Base-by-base conservation (phyloP, 192 early-diverging fungal species). In the Geosiphon pyriformis region DNA sequence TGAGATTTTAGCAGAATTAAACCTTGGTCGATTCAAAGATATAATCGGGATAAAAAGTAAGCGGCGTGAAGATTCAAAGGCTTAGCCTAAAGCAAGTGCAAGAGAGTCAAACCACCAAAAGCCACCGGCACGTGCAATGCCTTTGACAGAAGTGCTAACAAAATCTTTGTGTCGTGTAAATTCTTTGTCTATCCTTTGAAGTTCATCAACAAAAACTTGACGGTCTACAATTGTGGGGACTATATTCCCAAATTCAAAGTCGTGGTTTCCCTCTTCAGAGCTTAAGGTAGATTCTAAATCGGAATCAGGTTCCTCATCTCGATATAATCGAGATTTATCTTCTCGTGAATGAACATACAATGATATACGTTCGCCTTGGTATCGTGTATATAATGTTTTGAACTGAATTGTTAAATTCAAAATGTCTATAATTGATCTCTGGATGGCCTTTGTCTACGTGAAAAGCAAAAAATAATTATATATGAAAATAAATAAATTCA, bases 101-200 rank as follows among this genome's bases (percentile, higher is more conserved):
- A 64, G 37, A 22, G 61, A 42, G 51, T 64, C 61, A 51, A 64
- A 64, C 61, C 61, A 64, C 61, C 61, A 64, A 51, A 64, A 64
- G n/a, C 64, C 64, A 34, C 64, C 34, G 25, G 42, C 52, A 51
- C 52, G 23, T 34, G 32, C 64, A 42, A 66, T 66, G 17, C 4
- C 32, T 20, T 55, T 30, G n/a, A 66, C 52, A 33, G 53, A 53
- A 54, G 26, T 66, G 54, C 30, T 42, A 23, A 66, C 50, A 66
- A 66, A 66, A 1, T 66, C 64, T 66, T 55, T 66, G 37, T 66
- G 51, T 34, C 64, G 52, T 51, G 48, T 55, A 66, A 66, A 66
- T 37, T 66, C 64, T 31, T 29, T 66, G 33, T 55, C 50, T 27
- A 66, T 66, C 34, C 64, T 52, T n/a, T 47, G 15, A 34, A 66